Evolutionary conservation across 352 stramenopile species (phyloP), one percentile per base, ranked within the genome.

Genomic region (Phytophthora podocarpi): DNA sequence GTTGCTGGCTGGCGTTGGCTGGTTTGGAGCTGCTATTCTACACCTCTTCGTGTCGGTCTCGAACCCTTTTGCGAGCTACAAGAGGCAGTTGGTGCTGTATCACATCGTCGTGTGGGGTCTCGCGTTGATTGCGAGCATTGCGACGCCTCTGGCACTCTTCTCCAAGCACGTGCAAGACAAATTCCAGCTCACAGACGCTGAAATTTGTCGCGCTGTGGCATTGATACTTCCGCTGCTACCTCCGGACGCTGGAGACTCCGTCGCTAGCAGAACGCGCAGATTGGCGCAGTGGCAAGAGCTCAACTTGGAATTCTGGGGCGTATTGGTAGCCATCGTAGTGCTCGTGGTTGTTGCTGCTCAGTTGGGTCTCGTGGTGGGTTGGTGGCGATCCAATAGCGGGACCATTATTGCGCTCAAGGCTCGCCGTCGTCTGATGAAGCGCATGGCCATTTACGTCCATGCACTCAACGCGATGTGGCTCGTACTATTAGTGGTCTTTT

Each of bases 31-130:
- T 13, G 80, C 80, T 6, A 89, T 91, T 67, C 50, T 89, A 13
- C 78, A 91, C 51, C 50, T 91, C 4, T 91, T 88, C 37, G 82
- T 90, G 16, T 89, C 82, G 4, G 62, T 91, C 1, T 88, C 82
- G 24, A 91, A 91, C 46, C 82, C 82, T 20, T 91, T 91, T 46
- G 78, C 80, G 4, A 87, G 80, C 64, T 89, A 90, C 72, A 87
- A 87, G 43, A 55, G 62, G 10, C 80, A 90, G 45, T 42, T 90
- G 15, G 64, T 78, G 36, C 50, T 76, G 9, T 91, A 86, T 24
- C 82, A 91, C 47, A 13, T 74, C 15, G 46, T 76, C 0, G 78
- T 90, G 4, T 91, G 82, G 82, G 60, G 50, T 1, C 32, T 72
- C 4, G 86, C 82, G 9, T 50, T 82, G 5, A 16, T 78, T n/a